Conservation (phyloP, 2,329 filamentous ascomycete genomes). For the Colletotrichum phormii region DNA sequence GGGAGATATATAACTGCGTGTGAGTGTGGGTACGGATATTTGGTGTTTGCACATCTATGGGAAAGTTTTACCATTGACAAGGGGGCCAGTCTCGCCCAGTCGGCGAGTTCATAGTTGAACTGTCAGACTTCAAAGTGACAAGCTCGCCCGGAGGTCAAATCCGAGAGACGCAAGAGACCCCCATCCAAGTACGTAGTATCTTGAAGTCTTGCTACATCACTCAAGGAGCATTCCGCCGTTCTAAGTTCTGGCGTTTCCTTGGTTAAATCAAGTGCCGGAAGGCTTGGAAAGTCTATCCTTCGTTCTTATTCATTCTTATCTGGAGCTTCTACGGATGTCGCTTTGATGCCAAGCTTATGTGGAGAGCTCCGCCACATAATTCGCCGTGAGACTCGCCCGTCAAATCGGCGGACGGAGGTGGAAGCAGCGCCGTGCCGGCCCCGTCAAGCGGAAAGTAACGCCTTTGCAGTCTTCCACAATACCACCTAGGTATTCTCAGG, state of each 20-base stretch:
- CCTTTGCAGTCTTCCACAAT: no score
- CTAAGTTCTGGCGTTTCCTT: neutral
- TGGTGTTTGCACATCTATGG: neutral
- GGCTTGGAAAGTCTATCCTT: neutral
- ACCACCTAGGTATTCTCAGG: no score
- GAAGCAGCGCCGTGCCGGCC: neutral
- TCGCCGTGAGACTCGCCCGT: neutral
- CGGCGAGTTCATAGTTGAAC: neutral
- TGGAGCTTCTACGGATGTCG: neutral
- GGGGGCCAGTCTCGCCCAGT: neutral
- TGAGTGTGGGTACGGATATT: neutral
- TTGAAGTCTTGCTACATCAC: neutral
- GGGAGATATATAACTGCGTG: neutral
- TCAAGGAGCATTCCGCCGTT: neutral
- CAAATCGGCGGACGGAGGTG: neutral
- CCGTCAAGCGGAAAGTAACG: neutral
- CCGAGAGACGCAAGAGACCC: neutral
- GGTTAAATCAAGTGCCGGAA: neutral
- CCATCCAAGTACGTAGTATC: neutral
- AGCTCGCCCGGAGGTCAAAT: neutral
- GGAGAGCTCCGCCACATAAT: neutral
- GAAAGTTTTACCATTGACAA: neutral
- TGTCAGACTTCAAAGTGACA: neutral
- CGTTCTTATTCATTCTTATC: neutral
- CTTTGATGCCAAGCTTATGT: neutral